Evolutionary conservation across 805 yeast genomes (phyloP), one percentile per base, ranked within the genome.

Genomic region (Saccharomycopsis fermentans): DNA sequence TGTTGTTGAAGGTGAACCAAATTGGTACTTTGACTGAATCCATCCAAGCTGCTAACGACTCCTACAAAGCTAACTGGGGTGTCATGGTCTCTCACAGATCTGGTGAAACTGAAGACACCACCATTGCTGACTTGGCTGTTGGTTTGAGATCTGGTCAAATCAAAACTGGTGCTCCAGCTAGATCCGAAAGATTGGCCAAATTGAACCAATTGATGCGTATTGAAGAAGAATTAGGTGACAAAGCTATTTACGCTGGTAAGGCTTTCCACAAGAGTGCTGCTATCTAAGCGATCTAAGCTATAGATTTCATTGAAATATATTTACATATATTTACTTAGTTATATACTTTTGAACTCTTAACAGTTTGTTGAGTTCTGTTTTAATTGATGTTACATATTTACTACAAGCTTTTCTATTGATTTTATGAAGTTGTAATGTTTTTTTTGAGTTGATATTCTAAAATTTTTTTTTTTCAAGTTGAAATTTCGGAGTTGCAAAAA

Each of bases 61-160:
- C 98, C 61, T 91, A 83, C 80, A 85, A 83, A 66, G 97, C 97
- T 65, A 90, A 90, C 73, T 92, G 99, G 99, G 97, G 97, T 83
- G 97, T 91, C 74, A 91, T 92, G 97, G 98, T 94, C 71, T 91
- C 97, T 72, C 99, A 92, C 90, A 90, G 99, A 86, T 91, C 97
- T 70, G 99, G 99, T 81, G 99, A 92, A 84, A 91, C 97, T 68
- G 99, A 94, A 82, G 99, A 94, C 80, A 86, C 95, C 71, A 86
- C 89, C 81, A 92, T 92, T 77, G 98, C 99, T 73, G 98, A 92
- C 79, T 83, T 92, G 74, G 81, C 90, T 71, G 99, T 94, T 70
- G 98, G 98, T 82, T 83, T 92, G 77, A 90, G 97, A 86, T 71
- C 96, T 67, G 99, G 97, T 76, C 98, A 92, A 83, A 88, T 92